Conservation (phyloP, 2,329 filamentous ascomycete genomes). For the Penicillium sp. region DNA sequence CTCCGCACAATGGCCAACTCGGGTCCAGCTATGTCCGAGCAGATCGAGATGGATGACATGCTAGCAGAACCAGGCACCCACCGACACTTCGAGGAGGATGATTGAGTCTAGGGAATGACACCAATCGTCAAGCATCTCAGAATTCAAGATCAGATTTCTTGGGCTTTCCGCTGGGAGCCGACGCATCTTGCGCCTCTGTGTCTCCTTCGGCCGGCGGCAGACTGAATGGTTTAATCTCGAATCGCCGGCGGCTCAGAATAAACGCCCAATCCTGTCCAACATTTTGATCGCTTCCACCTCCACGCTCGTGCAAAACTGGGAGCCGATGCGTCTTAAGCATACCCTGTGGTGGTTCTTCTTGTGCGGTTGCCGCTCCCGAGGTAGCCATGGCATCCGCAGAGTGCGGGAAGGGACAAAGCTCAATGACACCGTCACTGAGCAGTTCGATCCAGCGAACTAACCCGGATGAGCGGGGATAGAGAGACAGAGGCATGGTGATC, state of each 20-base stretch:
- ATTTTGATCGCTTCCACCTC: constrained; percentile 70
- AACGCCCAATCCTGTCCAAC: constrained; percentile 87
- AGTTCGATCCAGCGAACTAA: constrained; percentile 84
- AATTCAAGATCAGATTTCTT: constrained; percentile 75
- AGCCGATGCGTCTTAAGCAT: constrained; percentile 79
- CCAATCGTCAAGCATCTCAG: constrained; percentile 9
- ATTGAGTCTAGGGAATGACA: constrained; percentile 23
- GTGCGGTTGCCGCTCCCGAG: constrained; percentile 55
- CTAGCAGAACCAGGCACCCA: constrained; percentile 44
- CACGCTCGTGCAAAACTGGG: constrained; percentile 83
- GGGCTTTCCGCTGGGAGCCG: constrained; percentile 47
- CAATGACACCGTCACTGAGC: constrained; percentile 79
- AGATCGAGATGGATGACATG: constrained; percentile 64
- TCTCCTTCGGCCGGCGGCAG: constrained; percentile 83
- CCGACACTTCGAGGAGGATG: constrained; percentile 32
- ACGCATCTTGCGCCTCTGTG: constrained; percentile 58
- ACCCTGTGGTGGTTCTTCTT: constrained; percentile 79
- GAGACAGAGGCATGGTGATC: constrained; percentile 73
- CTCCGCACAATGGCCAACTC: constrained; percentile 57
- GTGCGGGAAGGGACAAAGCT: constrained; percentile 73
- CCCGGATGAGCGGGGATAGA: constrained; percentile 74
- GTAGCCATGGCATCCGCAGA: constrained; percentile 53
- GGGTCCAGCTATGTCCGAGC: constrained; percentile 57
- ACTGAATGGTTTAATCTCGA: constrained; percentile 85
- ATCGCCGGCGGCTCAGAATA: constrained; percentile 76